Evolutionary conservation across 768 basidiomycete genomes (phyloP).

Genomic region (Macrolepiota fuliginosa): DNA sequence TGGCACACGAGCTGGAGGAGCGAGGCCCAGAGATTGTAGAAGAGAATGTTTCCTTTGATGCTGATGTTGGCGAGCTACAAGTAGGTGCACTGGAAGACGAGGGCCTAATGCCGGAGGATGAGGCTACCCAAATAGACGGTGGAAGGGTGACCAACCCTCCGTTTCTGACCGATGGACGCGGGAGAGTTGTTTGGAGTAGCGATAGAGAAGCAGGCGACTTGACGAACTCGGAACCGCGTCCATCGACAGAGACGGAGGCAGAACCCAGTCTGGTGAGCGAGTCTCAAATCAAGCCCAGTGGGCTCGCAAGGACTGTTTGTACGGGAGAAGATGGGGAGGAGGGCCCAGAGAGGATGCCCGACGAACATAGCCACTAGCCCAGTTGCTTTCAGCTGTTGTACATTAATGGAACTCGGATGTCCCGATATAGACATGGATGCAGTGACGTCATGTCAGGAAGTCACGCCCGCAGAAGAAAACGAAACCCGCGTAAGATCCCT

Average conservation of each 20-base stretch:
- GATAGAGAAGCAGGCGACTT: constrained; percentile 13
- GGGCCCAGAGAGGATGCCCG: neutral
- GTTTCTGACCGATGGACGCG: constrained; percentile 65
- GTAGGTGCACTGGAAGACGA: neutral
- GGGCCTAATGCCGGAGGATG: neutral
- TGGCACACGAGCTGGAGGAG: neutral
- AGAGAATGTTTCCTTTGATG: neutral
- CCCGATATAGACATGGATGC: neutral
- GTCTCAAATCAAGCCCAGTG: neutral
- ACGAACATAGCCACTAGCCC: constrained; percentile 3
- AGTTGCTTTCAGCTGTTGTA: neutral
- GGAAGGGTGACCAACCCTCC: constrained; percentile 34
- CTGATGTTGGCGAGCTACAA: constrained; percentile 1
- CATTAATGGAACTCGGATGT: neutral
- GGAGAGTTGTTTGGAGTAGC: constrained; percentile 51
- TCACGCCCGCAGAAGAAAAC: neutral
- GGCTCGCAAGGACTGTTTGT: neutral
- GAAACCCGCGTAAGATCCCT: constrained; percentile 12
- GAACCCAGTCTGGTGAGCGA: neutral
- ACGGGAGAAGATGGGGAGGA: constrained; percentile 2
- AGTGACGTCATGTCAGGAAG: constrained; percentile 8
- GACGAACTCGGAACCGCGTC: constrained; percentile 1
- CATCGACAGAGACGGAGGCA: constrained; percentile 9
- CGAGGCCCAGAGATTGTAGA: constrained; percentile 6
- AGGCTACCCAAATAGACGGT: neutral